A percentile compares a stretch with the other conserved stretches of the same genome.
Evolutionary conservation across 148 eudicot species (phyloP).

Genomic region (Talinum fruticosum): DNA sequence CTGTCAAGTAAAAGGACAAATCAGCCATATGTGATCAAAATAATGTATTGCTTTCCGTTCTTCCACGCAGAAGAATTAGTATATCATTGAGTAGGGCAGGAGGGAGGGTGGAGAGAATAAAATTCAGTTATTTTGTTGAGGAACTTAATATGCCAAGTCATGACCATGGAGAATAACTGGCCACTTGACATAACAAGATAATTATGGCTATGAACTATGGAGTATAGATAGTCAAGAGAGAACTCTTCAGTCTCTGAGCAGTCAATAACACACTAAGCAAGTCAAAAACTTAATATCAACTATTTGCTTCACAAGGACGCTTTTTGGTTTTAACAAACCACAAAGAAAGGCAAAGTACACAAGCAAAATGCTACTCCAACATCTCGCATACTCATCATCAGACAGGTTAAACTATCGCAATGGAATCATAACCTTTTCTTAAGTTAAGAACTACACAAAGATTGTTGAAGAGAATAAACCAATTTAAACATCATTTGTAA

Average conservation of each 20-base stretch:
- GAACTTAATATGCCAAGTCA: neutral
- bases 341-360: neutral
- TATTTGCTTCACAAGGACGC: neutral
- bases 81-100: neutral
- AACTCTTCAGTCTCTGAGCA: neutral
- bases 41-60: neutral
- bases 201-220: neutral
- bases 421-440: neutral
- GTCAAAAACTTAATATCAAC: neutral
- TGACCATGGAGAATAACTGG: neutral
- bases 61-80: neutral
- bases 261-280: neutral
- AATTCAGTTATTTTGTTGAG: neutral
- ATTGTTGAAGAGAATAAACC: neutral
- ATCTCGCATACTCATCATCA: neutral
- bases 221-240: neutral
- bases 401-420: neutral
- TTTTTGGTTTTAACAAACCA: neutral
- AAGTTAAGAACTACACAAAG: neutral
- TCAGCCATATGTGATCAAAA: neutral
- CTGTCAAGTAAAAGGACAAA: constrained; percentile 41
- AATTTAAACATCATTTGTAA: constrained; percentile 8
- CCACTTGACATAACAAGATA: constrained; percentile 7
- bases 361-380: constrained; percentile 2
- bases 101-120: neutral